Conservation (phyloP, 805 yeast genomes). For the Candida boidinii region DNA sequence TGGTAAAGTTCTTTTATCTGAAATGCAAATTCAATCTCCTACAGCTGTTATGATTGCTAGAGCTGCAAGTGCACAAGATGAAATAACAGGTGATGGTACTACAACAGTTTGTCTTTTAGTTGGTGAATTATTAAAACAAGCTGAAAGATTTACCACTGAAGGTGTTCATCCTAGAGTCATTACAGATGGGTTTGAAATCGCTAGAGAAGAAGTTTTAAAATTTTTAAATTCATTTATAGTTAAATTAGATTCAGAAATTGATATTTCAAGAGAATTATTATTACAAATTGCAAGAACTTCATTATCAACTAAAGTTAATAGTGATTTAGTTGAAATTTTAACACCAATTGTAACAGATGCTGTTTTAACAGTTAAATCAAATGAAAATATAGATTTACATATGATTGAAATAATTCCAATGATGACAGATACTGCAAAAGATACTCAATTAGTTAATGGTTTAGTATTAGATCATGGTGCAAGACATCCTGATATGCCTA, state of each 20-base stretch:
- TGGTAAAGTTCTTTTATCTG: slow-evolving; percentile 86
- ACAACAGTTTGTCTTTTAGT: slow-evolving; percentile 91
- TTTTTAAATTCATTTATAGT: slow-evolving; percentile 62
- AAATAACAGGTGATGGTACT: slow-evolving; percentile 98
- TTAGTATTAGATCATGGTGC: slow-evolving; percentile 97
- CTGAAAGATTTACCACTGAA: slow-evolving; percentile 83
- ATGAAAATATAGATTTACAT: slow-evolving; percentile 67
- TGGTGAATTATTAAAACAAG: slow-evolving; percentile 91
- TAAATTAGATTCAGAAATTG: slow-evolving; percentile 42
- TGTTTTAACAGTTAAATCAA: slow-evolving; percentile 64
- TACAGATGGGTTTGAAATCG: slow-evolving; percentile 91
- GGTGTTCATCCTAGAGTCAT: slow-evolving; percentile 94
- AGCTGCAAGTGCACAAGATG: slow-evolving; percentile 98
- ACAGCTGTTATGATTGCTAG: slow-evolving; percentile 90
- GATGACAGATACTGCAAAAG: slow-evolving; percentile 86
- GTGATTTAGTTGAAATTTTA: slow-evolving; percentile 68
- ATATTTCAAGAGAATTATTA: slow-evolving; percentile 82
- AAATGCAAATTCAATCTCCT: slow-evolving; percentile 94
- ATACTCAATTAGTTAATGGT: slow-evolving; percentile 78
- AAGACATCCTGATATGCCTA: slow-evolving; percentile 99
- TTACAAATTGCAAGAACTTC: slow-evolving; percentile 90
- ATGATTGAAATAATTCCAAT: slow-evolving; percentile 98
- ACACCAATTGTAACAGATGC: slow-evolving; percentile 97
- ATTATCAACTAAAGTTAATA: slow-evolving; percentile 74
- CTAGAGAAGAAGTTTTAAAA: slow-evolving; percentile 66